A percentile compares a stretch with the other conserved stretches of the same genome.
Conservation (phyloP, 176 grass and related monocot genomes). For the Alloteropsis semialata region DNA sequence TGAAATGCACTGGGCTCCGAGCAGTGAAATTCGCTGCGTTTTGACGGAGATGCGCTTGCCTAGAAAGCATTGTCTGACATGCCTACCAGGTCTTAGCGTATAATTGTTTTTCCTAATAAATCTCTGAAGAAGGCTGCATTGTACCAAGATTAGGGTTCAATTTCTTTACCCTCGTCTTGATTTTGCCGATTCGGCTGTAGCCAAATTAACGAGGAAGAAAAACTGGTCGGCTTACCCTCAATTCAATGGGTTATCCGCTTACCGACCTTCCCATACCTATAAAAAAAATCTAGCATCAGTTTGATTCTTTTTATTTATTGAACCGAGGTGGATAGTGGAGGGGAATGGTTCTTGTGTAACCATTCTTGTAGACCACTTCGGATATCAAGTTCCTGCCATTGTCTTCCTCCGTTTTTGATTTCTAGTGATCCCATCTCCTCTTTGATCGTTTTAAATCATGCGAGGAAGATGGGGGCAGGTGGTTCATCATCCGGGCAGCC, state of each 20-base stretch:
- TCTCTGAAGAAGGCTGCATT: constrained; percentile 28
- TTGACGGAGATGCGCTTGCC: constrained; percentile 88
- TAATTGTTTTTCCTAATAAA: background rate
- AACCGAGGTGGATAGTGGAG: constrained; percentile 4
- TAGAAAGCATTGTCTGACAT: constrained; percentile 93
- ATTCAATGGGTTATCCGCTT: constrained; percentile 44
- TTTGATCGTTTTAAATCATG: background rate
- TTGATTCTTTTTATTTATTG: background rate
- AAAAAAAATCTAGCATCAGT: no score
- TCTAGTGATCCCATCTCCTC: background rate
- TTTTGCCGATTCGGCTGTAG: constrained; percentile 53
- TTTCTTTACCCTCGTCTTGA: constrained; percentile 30
- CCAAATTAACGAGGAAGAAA: constrained; percentile 47
- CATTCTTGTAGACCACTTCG: constrained; percentile 17
- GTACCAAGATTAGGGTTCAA: constrained; percentile 43
- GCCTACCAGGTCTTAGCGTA: background rate
- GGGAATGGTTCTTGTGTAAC: background rate
- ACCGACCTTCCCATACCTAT: constrained; percentile 46
- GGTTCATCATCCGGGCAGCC: constrained; percentile 33
- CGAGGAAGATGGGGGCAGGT: background rate
- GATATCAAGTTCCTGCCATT: background rate
- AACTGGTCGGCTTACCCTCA: constrained; percentile 48
- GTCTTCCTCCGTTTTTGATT: background rate
- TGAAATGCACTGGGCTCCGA: constrained; percentile 97
- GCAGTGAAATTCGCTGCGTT: constrained; percentile 40